Base-by-base conservation (phyloP, 306 rosid species). In the Acacia crassicarpa region DNA sequence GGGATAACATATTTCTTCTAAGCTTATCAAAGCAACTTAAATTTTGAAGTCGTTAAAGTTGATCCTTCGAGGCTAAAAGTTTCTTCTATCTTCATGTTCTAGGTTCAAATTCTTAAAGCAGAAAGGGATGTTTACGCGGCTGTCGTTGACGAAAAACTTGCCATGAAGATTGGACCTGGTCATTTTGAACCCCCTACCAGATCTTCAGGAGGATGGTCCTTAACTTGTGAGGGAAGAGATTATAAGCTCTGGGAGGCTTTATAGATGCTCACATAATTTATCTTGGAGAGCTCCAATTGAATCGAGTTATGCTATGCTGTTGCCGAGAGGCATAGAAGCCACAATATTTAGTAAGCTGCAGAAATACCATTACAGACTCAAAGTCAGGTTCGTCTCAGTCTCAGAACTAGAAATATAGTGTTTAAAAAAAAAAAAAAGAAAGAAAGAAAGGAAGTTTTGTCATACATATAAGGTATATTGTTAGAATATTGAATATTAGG, bases 131-230 rank as follows among this genome's bases (percentile, higher is more conserved):
- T 94, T 46, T 94, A 94, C 58, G 97, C 93, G 2, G 96, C 98
- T 73, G 84, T 86, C 81, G 45, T 94, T 14, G 96, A 91, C 41
- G 84, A 88, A 54, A 90, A 83, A 49, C 81, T 94, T 32, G 91
- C 90, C 5, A 70, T 94, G 87, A 94, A 94, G 91, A 92, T 94
- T 12, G 98, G 97, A 80, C 98, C 96, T 15, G 98, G 98, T 58
- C 76, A 87, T 80, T 94, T 83, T 80, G 92, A 94, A 74, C 96
- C 98, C 32, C 88, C 85, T 49, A 87, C 59, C 46, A 87, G 77
- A 58, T 67, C 85, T 65, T 72, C 78, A 23, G 81, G 54, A 63
- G 79, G 54, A 68, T 94, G 98, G 98, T 82, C 92, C 65, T 32
- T 67, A 72, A 85, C 82, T 27, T 10, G 69, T 11, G 90, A 91